Evolutionary conservation across 2,329 filamentous ascomycete genomes (phyloP), one percentile per base, ranked within the genome.

Genomic region (Penicillium rolfsii): DNA sequence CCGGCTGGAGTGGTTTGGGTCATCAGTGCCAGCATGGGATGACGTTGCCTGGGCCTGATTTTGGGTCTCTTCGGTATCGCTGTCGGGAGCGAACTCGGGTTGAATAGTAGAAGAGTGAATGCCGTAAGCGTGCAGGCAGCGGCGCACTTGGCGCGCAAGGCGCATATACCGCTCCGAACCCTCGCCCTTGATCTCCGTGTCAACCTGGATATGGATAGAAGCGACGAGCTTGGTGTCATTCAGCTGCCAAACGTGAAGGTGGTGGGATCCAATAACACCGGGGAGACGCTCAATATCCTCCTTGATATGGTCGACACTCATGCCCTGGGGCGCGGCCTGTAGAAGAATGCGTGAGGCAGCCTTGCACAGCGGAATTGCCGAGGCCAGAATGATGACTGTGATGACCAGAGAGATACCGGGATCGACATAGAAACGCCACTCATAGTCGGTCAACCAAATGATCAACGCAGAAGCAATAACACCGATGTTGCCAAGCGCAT

Each of bases 91-190:
- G 52, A 82, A 99, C 76, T 99, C 95, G 5, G 95, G 95, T 77
- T 99, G 95, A 69, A 99, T 98, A 12, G 95, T 99, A 38, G 93
- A 94, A 40, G 91, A 96, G 80, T 99, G 95, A 66, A 99, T 98
- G 58, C 95, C 94, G 70, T 96, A 97, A 38, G 87, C 93, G 76
- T 99, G 95, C 3, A 99, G 87, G 71, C 95, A 99, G 71, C 89
- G 89, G 52, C 93, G 86, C 19, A 96, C 91, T 59, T 90, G 88
- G 61, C 87, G 87, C 22, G 94, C 92, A 41, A 99, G 85, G 65
- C 89, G 85, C 94, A 99, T 99, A 79, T 98, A 99, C 71, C 89
- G 87, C 57, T 85, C 84, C 0, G 84, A 86, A 45, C 89, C 89
- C 68, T 93, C 87, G 52, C 90, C 91, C 73, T 93, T 89, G 76